Conservation (phyloP, 345 rosid genomes). For the Salix koriyanagi region DNA sequence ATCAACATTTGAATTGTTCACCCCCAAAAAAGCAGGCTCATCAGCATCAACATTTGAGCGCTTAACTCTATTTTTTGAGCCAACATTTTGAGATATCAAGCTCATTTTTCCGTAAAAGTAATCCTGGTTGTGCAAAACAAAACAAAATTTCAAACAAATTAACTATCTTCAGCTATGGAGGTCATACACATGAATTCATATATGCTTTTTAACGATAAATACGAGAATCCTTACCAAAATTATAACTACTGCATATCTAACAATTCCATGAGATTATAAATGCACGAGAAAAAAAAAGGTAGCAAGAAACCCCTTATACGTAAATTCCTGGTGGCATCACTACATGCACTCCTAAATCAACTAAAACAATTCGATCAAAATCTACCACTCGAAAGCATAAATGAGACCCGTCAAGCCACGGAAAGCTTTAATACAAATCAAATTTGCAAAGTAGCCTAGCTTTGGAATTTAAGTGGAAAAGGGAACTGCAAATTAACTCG, state of each 20-base stretch:
- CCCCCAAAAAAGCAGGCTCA: constrained; percentile 25
- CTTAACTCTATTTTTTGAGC: constrained; percentile 36
- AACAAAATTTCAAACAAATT: neutral
- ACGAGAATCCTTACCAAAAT: neutral
- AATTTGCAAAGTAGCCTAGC: neutral
- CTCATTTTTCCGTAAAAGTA: constrained; percentile 34
- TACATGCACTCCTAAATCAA: neutral
- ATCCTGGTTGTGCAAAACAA: constrained; percentile 14
- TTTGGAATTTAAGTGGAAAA: neutral
- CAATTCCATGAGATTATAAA: neutral
- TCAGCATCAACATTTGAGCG: constrained; percentile 25
- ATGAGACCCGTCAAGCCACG: neutral
- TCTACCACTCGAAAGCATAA: neutral
- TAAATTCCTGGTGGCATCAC: neutral
- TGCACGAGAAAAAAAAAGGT: neutral
- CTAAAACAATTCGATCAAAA: neutral
- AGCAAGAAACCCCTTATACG: neutral
- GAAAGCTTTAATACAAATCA: neutral
- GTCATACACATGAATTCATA: neutral
- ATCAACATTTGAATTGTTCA: constrained; percentile 5
- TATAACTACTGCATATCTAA: neutral
- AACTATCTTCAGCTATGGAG: neutral
- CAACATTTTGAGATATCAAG: constrained; percentile 61
- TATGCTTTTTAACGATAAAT: neutral
- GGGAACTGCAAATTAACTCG: neutral